A percentile compares a stretch with the other conserved stretches of the same genome.
Conservation (phyloP, 352 stramenopile genomes). For the Phytopythium boreale region DNA sequence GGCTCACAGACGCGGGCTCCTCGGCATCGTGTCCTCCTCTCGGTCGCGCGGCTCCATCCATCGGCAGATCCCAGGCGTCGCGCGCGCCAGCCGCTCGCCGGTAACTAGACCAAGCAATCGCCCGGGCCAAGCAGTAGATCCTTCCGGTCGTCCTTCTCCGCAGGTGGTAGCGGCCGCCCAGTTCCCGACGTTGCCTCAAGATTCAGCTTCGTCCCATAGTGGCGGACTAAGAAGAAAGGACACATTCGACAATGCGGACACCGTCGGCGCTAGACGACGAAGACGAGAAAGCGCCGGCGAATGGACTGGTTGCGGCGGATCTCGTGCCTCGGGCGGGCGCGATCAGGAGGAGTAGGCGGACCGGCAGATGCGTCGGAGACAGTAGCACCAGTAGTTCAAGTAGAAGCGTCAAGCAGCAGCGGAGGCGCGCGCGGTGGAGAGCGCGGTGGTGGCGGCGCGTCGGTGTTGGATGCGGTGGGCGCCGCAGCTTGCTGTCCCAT, state of each 20-base stretch:
- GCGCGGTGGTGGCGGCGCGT: slow-evolving; percentile 9
- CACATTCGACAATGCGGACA: neutral
- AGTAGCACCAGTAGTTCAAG: neutral
- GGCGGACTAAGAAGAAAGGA: neutral
- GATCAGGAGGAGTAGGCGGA: neutral
- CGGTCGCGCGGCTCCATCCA: neutral
- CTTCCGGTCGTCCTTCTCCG: neutral
- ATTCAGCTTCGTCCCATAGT: neutral
- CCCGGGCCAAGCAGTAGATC: neutral
- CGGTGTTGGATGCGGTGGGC: neutral
- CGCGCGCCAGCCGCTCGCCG: neutral
- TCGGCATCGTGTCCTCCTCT: too few species aligned
- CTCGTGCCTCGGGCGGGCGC: neutral
- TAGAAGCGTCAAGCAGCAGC: slow-evolving; percentile 4
- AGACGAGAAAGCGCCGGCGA: neutral
- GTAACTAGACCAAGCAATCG: neutral
- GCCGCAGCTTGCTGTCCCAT: neutral
- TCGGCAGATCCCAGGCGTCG: neutral
- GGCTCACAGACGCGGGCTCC: neutral
- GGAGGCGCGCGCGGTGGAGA: slow-evolving; percentile 4
- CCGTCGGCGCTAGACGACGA: neutral
- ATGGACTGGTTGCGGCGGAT: neutral
- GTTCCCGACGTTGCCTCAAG: too few species aligned
- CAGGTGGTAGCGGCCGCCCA: neutral
- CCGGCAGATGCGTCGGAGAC: neutral